Conservation (phyloP, 805 yeast species). For the Yarrowia osloensis region DNA sequence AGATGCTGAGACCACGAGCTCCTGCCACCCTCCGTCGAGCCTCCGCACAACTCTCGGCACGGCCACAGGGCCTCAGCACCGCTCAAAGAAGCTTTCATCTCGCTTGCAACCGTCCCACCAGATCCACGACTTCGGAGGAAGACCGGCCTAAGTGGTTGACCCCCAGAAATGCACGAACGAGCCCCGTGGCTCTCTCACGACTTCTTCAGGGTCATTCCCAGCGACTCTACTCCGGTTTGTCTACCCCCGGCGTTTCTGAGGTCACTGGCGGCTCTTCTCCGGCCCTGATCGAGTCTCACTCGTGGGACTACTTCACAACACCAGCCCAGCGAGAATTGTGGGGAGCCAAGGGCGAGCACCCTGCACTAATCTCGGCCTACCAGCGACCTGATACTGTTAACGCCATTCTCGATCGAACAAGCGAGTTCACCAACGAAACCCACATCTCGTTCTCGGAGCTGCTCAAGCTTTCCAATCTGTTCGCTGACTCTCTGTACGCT, state of each 20-base stretch:
- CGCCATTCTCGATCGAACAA: neutral
- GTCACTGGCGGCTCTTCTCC: conserved; percentile 15
- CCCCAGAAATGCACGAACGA: neutral
- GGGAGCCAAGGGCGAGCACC: conserved; percentile 13
- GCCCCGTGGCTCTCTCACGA: neutral
- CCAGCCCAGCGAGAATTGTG: conserved; percentile 3
- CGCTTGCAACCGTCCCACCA: conserved; percentile 4
- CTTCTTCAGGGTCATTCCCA: neutral
- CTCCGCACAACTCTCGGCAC: conserved; percentile 4
- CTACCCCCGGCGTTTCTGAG: conserved; percentile 9
- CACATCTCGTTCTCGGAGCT: conserved; percentile 12
- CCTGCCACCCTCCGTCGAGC: conserved; percentile 4
- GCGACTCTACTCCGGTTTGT: conserved; percentile 8
- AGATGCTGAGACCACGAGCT: conserved; percentile 18
- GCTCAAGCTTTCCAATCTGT: conserved; percentile 18
- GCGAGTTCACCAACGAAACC: neutral
- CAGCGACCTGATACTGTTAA: neutral
- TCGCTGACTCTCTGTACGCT: conserved; percentile 22
- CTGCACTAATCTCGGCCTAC: conserved; percentile 16
- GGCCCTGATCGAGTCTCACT: conserved; percentile 20
- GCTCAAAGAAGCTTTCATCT: conserved; percentile 19
- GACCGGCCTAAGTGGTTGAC: conserved; percentile 8
- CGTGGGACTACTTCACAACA: conserved; percentile 19
- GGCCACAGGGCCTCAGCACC: neutral
- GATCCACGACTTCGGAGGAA: conserved; percentile 9